Conservation (phyloP, 371 early-diverging fungal species). For the Mortierella sp. region DNA sequence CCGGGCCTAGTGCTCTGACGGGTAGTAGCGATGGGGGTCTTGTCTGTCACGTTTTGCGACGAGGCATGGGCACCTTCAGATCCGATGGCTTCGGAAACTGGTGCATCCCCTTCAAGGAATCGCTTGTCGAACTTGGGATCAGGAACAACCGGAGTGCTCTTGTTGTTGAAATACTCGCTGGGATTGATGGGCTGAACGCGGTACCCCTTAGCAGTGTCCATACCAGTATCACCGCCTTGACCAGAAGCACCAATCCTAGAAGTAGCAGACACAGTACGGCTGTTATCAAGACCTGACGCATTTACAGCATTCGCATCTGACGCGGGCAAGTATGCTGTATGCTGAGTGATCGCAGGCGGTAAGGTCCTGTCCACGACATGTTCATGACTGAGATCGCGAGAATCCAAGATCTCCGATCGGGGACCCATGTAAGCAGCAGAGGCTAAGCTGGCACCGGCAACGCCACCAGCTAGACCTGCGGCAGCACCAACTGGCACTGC, state of each 20-base stretch:
- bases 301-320: not conserved
- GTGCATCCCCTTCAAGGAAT: too few relatives aligned
- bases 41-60: too few relatives aligned
- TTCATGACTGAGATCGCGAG: not conserved
- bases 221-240: not conserved
- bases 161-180: not conserved
- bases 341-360: slow-evolving; percentile 2
- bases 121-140: not conserved
- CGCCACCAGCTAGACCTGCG: slow-evolving; percentile 1
- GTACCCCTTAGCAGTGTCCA: not conserved
- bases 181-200: not conserved
- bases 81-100: too few relatives aligned
- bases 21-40: too few relatives aligned
- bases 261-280: not conserved
- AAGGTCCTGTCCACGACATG: not conserved
- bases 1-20: too few relatives aligned
- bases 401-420: not conserved
- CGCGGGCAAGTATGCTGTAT: slow-evolving; percentile 1
- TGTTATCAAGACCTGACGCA: not conserved
- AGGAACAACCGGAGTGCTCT: not conserved
- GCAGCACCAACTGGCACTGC: slow-evolving; percentile 9
- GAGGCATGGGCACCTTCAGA: too few relatives aligned
- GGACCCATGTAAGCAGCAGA: slow-evolving; percentile 2
- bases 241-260: not conserved
- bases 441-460: slow-evolving; percentile 3